These are phyloP conservation scores for Corchorus olitorius DNA, from an alignment of 345 rosid species.

Conservation along the genomic window DNA sequence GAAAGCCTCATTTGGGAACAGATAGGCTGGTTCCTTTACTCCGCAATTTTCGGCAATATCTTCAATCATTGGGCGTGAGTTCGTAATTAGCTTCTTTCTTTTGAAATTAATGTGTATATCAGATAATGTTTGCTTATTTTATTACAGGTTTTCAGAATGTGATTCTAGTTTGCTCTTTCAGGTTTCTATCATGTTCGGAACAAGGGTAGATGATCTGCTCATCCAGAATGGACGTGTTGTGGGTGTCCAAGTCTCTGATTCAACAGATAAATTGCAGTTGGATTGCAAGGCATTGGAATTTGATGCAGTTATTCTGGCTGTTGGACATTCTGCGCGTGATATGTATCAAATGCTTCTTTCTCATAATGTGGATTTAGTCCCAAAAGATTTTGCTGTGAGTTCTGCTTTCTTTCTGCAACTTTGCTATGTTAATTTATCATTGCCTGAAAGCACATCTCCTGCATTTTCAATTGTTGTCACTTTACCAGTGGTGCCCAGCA, in stretches of 20 bases:
- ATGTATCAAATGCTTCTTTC: slow-evolving; percentile 88
- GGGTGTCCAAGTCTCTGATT: slow-evolving; percentile 71
- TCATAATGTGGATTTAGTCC: slow-evolving; percentile 69
- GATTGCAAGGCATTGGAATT: slow-evolving; percentile 43
- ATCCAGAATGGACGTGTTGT: slow-evolving; percentile 61
- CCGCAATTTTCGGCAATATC: slow-evolving; percentile 79
- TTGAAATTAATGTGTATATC: slow-evolving; percentile 3
- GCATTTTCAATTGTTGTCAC: neutral
- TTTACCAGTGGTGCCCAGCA: neutral
- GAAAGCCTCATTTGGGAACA: slow-evolving; percentile 98
- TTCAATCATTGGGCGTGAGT: slow-evolving; percentile 78
- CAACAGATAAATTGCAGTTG: slow-evolving; percentile 40
- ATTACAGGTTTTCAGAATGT: slow-evolving; percentile 8
- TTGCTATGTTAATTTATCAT: slow-evolving; percentile 7
- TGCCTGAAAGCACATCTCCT: neutral
- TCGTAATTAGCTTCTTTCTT: neutral
- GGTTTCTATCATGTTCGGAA: slow-evolving; percentile 83
- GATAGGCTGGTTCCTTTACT: slow-evolving; percentile 84
- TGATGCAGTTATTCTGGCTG: slow-evolving; percentile 89
- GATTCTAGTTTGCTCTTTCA: slow-evolving; percentile 28
- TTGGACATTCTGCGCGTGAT: slow-evolving; percentile 98
- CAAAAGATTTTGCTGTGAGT: slow-evolving; percentile 93
- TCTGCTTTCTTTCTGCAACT: neutral
- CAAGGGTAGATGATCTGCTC: slow-evolving; percentile 81
- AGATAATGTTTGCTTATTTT: slow-evolving; percentile 1